Conservation (phyloP, 2,329 filamentous ascomycete genomes). For the Pyrenochaeta sp. region DNA sequence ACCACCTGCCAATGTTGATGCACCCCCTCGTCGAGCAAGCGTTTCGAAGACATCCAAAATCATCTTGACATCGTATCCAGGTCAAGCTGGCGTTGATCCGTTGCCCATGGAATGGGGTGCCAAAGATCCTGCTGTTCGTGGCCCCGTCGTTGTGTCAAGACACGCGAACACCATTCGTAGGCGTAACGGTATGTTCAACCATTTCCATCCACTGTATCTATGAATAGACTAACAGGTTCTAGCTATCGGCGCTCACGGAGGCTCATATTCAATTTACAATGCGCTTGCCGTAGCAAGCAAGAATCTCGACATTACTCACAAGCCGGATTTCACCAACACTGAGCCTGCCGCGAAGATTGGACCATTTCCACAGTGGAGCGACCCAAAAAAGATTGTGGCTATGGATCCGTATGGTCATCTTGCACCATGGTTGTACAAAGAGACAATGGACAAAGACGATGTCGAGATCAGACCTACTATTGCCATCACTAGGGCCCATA, state of each 20-base stretch:
- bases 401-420: constrained; percentile 97
- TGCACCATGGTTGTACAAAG: constrained; percentile 81
- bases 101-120: constrained; percentile 88
- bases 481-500: constrained; percentile 89
- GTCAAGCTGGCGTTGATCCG: constrained; percentile 93
- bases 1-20: constrained; percentile 41
- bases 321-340: constrained; percentile 81
- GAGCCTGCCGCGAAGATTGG: constrained; percentile 91
- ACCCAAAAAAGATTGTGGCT: constrained; percentile 92
- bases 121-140: constrained; percentile 75
- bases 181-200: constrained; percentile 71
- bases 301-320: constrained; percentile 84
- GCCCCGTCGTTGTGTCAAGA: constrained; percentile 87
- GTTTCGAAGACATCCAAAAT: constrained; percentile 66
- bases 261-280: constrained; percentile 96
- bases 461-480: constrained; percentile 90
- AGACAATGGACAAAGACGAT: constrained; percentile 78
- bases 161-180: constrained; percentile 77
- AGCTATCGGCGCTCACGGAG: constrained; percentile 78
- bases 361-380: constrained; percentile 87
- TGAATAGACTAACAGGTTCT: constrained; percentile 18
- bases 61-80: constrained; percentile 85
- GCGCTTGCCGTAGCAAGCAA: constrained; percentile 92
- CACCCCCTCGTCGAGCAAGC: constrained; percentile 51
- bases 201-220: not conserved